These are phyloP conservation scores for Calophaca sinica DNA, from an alignment of 306 rosid genomes.

Conservation along the genomic window DNA sequence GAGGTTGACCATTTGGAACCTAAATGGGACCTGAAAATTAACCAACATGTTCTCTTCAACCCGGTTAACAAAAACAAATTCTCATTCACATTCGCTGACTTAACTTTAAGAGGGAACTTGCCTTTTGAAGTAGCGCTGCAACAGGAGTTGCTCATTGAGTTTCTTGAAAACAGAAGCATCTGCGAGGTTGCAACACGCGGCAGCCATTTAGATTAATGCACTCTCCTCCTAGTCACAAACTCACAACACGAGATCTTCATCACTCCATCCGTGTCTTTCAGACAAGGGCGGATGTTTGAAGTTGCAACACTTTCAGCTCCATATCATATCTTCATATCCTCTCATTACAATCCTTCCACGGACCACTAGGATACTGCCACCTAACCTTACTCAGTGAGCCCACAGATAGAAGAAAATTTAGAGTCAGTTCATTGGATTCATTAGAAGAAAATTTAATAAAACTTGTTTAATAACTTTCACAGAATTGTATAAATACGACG, in stretches of 20 bases:
- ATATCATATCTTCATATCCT: slow-evolving; percentile 24
- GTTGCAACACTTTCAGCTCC: slow-evolving; percentile 4
- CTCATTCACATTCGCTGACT: background rate
- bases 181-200: slow-evolving; percentile 51
- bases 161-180: slow-evolving; percentile 34
- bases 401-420: too few relatives aligned
- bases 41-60: slow-evolving; percentile 7
- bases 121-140: slow-evolving; percentile 47
- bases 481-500: too few relatives aligned
- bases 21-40: slow-evolving; percentile 39
- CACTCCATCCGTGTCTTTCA: background rate
- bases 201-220: slow-evolving; percentile 53
- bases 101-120: slow-evolving; percentile 25
- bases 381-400: background rate
- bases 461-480: too few relatives aligned
- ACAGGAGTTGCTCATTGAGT: slow-evolving; percentile 40
- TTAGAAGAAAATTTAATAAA: too few relatives aligned
- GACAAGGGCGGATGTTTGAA: background rate
- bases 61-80: background rate
- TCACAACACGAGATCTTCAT: slow-evolving; percentile 26
- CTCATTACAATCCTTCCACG: slow-evolving; percentile 38
- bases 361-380: slow-evolving; percentile 49
- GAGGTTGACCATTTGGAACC: slow-evolving; percentile 35
- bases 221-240: background rate
- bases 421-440: too few relatives aligned